Conservation (phyloP, 306 rosid genomes). For the Astragalus glycyphyllos region DNA sequence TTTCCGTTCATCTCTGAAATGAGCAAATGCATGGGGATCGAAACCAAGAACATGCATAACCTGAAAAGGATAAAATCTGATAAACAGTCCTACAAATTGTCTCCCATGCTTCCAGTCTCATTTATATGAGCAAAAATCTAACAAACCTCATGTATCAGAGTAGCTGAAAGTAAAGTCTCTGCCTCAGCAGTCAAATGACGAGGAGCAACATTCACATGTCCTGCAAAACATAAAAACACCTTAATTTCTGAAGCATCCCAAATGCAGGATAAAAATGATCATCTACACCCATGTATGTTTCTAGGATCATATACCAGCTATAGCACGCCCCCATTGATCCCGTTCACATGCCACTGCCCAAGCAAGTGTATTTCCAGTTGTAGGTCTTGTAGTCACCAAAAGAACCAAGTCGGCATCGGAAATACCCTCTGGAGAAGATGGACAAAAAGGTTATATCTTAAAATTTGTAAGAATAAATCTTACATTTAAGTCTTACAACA, state of each 20-base stretch:
- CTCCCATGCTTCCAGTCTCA: constrained; percentile 35
- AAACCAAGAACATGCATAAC: constrained; percentile 99
- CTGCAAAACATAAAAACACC: constrained; percentile 46
- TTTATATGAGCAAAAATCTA: constrained; percentile 15
- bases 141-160: constrained; percentile 94
- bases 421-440: constrained; percentile 73
- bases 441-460: constrained; percentile 31
- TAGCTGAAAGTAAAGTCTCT: constrained; percentile 93
- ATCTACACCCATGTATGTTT: constrained; percentile 30
- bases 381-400: constrained; percentile 96
- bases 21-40: constrained; percentile 99
- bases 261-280: constrained; percentile 29
- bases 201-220: constrained; percentile 99
- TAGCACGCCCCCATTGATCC: constrained; percentile 99
- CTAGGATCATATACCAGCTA: constrained; percentile 72
- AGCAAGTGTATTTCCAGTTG: constrained; percentile 98
- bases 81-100: constrained; percentile 34
- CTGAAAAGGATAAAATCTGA: constrained; percentile 51
- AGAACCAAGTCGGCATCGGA: constrained; percentile 92
- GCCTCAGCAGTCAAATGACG: constrained; percentile 99
- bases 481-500: constrained; percentile 14
- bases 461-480: constrained; percentile 32
- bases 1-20: constrained; percentile 97
- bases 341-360: constrained; percentile 99
- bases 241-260: constrained; percentile 38